These are phyloP conservation scores for Stentor roeselii DNA, from an alignment of 73 alveolate genomes.

Conservation along the genomic window DNA sequence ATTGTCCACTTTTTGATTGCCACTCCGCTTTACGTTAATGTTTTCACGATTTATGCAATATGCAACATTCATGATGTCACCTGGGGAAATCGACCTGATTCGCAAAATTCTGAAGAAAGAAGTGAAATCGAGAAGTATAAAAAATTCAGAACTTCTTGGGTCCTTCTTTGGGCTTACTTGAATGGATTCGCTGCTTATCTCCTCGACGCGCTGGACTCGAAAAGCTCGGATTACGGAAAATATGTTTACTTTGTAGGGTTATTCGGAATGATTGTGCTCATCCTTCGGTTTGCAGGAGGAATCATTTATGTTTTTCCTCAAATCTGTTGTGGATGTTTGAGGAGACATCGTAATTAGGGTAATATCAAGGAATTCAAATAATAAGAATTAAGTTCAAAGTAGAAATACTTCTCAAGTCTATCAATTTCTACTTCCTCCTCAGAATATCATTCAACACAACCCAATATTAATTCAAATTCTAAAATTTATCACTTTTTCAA, in stretches of 20 bases:
- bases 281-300: conserved; percentile 5
- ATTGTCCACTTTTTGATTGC: conserved; percentile 31
- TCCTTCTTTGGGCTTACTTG: neutral
- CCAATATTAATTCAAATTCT: too few relatives aligned
- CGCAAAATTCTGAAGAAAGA: neutral
- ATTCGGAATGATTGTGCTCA: neutral
- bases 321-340: neutral
- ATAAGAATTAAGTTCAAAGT: neutral
- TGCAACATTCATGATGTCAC: conserved; percentile 62
- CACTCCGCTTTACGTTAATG: conserved; percentile 55
- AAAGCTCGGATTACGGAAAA: neutral
- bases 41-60: conserved; percentile 56
- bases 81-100: conserved; percentile 73
- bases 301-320: neutral
- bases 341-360: too few relatives aligned
- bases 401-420: neutral
- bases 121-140: neutral
- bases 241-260: neutral
- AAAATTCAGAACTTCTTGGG: conserved; percentile 19
- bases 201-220: neutral
- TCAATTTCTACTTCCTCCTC: too few relatives aligned
- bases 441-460: too few relatives aligned
- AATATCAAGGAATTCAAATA: too few relatives aligned
- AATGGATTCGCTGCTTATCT: neutral
- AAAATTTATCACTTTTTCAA: too few relatives aligned